Conservation (phyloP, 116 monocot species). For the Iris pallida region DNA sequence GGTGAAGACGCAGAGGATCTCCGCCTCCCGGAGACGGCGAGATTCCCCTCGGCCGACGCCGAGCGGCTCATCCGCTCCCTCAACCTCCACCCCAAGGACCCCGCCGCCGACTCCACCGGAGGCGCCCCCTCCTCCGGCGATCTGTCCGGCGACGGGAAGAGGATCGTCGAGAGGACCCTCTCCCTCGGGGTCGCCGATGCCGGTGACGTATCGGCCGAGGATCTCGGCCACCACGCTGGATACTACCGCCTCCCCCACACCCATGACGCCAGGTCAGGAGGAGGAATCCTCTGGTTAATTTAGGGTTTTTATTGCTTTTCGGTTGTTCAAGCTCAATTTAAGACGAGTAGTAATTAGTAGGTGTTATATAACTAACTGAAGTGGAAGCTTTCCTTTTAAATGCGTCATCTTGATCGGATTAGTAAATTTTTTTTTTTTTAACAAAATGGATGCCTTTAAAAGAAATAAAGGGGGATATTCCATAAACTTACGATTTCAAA, state of each 20-base stretch:
- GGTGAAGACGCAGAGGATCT: conserved; percentile 1
- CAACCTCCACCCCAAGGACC: conserved; percentile 60
- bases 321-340: neutral
- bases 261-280: conserved; percentile 46
- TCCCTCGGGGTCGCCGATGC: conserved; percentile 15
- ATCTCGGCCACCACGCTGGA: conserved; percentile 75
- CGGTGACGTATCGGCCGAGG: conserved; percentile 23
- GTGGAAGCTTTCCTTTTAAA: no score
- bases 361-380: no score
- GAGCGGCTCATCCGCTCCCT: conserved; percentile 72
- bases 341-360: neutral
- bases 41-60: conserved; percentile 42
- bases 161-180: conserved; percentile 46
- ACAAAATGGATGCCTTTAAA: no score
- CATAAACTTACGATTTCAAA: no score
- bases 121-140: neutral
- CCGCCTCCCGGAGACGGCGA: conserved; percentile 20
- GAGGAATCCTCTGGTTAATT: neutral
- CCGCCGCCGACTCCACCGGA: conserved; percentile 15
- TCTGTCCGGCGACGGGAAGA: neutral
- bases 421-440: no score
- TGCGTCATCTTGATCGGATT: no score
- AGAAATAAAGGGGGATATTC: no score
- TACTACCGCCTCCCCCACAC: conserved; percentile 67
- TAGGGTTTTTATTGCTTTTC: neutral